These are phyloP conservation scores for Plenodomus tracheiphilus DNA, from an alignment of 2,329 filamentous ascomycete genomes.

Conservation along the genomic window DNA sequence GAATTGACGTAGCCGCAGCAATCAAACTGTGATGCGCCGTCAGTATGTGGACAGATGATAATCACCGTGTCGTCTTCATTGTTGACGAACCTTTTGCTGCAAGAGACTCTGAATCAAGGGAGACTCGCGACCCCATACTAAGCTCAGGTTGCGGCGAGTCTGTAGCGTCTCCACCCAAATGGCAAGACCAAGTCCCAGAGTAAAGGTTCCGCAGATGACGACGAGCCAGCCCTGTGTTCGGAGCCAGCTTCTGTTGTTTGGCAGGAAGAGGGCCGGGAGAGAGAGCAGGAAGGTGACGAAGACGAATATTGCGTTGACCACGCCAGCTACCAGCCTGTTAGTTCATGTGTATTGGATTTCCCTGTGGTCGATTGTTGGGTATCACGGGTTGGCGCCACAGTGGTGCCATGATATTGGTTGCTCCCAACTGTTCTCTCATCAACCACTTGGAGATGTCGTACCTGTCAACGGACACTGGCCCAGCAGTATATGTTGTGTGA, in stretches of 20 bases:
- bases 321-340: conserved; percentile 57
- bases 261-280: conserved; percentile 71
- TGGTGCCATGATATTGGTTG: conserved; percentile 24
- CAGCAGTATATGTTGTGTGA: conserved; percentile 57
- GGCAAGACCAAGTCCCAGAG: conserved; percentile 63
- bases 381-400: conserved; percentile 23
- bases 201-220: conserved; percentile 66
- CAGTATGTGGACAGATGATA: conserved; percentile 15
- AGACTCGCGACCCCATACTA: conserved; percentile 64
- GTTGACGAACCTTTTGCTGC: conserved; percentile 69
- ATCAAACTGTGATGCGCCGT: conserved; percentile 60
- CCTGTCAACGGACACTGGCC: conserved; percentile 57
- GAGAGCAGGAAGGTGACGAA: conserved; percentile 71
- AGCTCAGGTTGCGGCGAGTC: conserved; percentile 64
- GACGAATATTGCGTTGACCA: conserved; percentile 73
- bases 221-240: conserved; percentile 70
- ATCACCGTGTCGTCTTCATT: too few species aligned
- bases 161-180: conserved; percentile 71
- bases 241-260: conserved; percentile 68
- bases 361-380: conserved; percentile 9
- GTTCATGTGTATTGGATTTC: conserved; percentile 10
- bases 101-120: conserved; percentile 66
- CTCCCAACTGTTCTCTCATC: conserved; percentile 1
- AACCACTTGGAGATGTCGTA: conserved; percentile 37
- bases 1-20: conserved; percentile 82